These are phyloP conservation scores for Linnemannia zychae DNA, from an alignment of 192 early-diverging fungal genomes.

Conservation along the genomic window DNA sequence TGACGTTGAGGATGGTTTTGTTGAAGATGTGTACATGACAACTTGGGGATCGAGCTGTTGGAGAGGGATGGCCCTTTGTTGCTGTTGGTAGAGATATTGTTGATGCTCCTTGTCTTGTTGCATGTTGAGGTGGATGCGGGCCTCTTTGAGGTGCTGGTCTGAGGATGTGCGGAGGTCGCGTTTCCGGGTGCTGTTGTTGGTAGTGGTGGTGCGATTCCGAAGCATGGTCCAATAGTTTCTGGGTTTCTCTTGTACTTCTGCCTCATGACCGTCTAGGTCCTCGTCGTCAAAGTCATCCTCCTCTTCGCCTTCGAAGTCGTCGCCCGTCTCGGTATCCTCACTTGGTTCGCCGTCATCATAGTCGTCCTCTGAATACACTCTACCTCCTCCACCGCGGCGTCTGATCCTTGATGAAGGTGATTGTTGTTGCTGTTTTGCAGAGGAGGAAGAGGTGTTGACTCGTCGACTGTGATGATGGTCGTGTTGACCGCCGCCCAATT, in stretches of 20 bases:
- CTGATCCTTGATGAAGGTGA: background rate
- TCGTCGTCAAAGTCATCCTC: constrained; percentile 13
- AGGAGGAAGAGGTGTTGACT: background rate
- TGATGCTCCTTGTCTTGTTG: background rate
- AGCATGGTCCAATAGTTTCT: constrained; percentile 28
- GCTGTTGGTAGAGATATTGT: background rate
- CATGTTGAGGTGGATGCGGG: background rate
- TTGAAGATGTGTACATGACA: background rate
- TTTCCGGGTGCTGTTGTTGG: background rate
- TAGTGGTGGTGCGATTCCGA: background rate
- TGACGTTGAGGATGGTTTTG: background rate
- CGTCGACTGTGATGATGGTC: background rate
- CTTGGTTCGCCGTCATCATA: background rate
- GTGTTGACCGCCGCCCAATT: constrained; percentile 21
- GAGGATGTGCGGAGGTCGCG: background rate
- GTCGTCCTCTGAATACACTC: background rate
- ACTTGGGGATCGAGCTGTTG: constrained; percentile 6
- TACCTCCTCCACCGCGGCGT: background rate
- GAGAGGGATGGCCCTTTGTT: background rate
- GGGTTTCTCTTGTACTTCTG: background rate
- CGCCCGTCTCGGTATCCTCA: constrained; percentile 8
- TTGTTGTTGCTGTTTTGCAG: background rate
- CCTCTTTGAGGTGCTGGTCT: constrained; percentile 3
- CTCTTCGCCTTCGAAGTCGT: constrained; percentile 10
- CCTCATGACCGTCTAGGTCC: background rate